phyloP scores from a whole-genome alignment of 495 filamentous ascomycete genomes.

The Trichoderma asperelloides region DNA sequence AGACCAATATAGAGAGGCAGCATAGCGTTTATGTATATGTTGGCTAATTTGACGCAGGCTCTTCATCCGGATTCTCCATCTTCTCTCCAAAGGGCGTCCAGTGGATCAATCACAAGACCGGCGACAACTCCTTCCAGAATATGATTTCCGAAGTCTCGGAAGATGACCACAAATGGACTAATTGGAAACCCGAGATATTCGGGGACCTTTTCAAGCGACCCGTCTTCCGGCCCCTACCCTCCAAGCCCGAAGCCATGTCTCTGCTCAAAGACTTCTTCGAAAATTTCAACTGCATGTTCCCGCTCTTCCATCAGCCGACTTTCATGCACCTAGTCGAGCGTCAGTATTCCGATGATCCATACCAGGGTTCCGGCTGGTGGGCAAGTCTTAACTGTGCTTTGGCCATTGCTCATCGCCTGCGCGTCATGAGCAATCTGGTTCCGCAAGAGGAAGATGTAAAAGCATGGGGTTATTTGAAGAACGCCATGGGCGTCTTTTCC shows the following conservation, averaged over 20 bases:
- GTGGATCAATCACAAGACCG: conserved; percentile 98
- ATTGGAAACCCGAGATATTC: conserved; percentile 95
- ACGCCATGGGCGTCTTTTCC: conserved; percentile 84
- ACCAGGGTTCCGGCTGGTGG: conserved; percentile 96
- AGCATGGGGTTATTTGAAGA: conserved; percentile 92
- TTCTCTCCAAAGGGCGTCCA: conserved; percentile 90
- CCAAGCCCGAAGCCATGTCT: conserved; percentile 70
- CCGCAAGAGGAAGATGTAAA: conserved; percentile 84
- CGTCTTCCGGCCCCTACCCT: conserved; percentile 73
- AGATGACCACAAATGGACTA: conserved; percentile 87
- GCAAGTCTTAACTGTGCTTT: conserved; percentile 90
- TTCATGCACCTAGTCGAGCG: conserved; percentile 94
- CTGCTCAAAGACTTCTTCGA: conserved; percentile 90
- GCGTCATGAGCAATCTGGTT: conserved; percentile 92
- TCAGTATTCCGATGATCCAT: conserved; percentile 88
- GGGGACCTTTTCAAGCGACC: conserved; percentile 81
- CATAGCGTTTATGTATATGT: background rate
- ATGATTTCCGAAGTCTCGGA: conserved; percentile 81
- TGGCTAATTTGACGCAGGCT: conserved; percentile 49
- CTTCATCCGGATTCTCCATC: conserved; percentile 96
- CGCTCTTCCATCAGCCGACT: conserved; percentile 92
- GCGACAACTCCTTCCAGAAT: conserved; percentile 85
- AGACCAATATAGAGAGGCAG: conserved; percentile 14
- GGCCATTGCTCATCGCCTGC: conserved; percentile 81
- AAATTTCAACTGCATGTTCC: conserved; percentile 98